phyloP scores from a whole-genome alignment of 371 early-diverging fungal species.

The Mucor saturninus region DNA sequence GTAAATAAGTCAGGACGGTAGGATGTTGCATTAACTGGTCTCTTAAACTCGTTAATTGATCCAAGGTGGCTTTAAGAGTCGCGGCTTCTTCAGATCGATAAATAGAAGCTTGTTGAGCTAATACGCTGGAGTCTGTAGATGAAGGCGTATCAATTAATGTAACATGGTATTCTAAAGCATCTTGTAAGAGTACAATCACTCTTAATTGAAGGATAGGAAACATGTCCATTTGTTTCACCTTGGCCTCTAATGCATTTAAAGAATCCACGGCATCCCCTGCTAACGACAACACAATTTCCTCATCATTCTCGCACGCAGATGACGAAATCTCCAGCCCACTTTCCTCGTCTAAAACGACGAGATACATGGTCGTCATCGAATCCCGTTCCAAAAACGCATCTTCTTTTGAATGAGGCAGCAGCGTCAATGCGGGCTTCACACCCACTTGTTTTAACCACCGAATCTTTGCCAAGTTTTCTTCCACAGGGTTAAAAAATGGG shows the following conservation, averaged over 20 bases:
- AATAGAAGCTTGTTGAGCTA: slow-evolving; percentile 8
- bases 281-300: not conserved
- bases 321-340: slow-evolving; percentile 12
- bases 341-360: slow-evolving; percentile 35
- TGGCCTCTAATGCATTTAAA: slow-evolving; percentile 10
- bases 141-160: not conserved
- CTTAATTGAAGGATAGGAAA: slow-evolving; percentile 33
- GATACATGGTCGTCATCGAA: slow-evolving; percentile 31
- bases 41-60: not conserved
- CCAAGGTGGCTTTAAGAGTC: slow-evolving; percentile 1
- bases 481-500: slow-evolving; percentile 25
- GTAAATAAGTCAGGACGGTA: slow-evolving; percentile 4
- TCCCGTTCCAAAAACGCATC: slow-evolving; percentile 24
- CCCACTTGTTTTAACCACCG: slow-evolving; percentile 24
- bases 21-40: slow-evolving; percentile 10
- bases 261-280: not conserved
- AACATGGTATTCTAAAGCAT: slow-evolving; percentile 29
- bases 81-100: slow-evolving; percentile 21
- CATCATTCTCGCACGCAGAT: not conserved
- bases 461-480: slow-evolving; percentile 18
- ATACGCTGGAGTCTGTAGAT: not conserved
- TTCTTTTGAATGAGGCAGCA: not conserved
- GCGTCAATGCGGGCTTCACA: slow-evolving; percentile 20
- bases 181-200: slow-evolving; percentile 26
- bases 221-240: slow-evolving; percentile 2